Evolutionary conservation across 1,284 basidiomycete genomes (phyloP).

Genomic region (Pseudozyma sp.): DNA sequence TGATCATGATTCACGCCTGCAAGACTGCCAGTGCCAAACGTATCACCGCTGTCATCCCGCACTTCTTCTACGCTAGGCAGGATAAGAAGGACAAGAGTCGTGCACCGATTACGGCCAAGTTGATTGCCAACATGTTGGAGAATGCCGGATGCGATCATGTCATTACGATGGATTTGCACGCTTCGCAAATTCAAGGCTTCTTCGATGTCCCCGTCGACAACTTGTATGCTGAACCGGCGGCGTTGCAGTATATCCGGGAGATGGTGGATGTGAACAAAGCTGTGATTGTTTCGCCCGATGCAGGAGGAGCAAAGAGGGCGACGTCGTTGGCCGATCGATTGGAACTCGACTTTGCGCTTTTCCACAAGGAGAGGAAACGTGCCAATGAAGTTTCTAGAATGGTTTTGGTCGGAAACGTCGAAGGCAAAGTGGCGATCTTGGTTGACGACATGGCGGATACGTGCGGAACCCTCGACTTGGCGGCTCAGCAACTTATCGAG

Average conservation of each 20-base stretch:
- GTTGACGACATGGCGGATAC: constrained; percentile 99
- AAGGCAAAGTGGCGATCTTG: constrained; percentile 93
- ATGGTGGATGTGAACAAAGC: constrained; percentile 88
- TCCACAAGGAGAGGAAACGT: constrained; percentile 99
- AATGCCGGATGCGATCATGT: constrained; percentile 98
- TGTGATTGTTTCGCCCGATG: constrained; percentile 98
- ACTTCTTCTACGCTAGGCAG: constrained; percentile 72
- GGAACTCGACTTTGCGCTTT: constrained; percentile 97
- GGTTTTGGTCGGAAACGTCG: constrained; percentile 95
- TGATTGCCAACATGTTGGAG: constrained; percentile 99
- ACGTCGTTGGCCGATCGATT: constrained; percentile 97
- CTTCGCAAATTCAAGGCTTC: constrained; percentile 79
- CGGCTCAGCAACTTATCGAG: constrained; percentile 87
- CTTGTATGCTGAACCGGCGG: constrained; percentile 98
- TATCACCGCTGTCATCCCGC: constrained; percentile 85
- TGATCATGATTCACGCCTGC: constrained; percentile 99
- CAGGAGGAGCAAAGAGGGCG: constrained; percentile 97
- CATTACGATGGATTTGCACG: constrained; percentile 72
- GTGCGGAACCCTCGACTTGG: constrained; percentile 94
- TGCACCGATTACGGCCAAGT: constrained; percentile 97
- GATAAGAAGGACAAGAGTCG: constrained; percentile 99
- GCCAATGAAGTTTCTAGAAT: constrained; percentile 99
- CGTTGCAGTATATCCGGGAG: constrained; percentile 92
- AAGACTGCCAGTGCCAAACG: constrained; percentile 85
- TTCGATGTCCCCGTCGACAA: constrained; percentile 99